These are phyloP conservation scores for Aspergillus heteromorphus DNA, from an alignment of 495 filamentous ascomycete genomes.

Conservation along the genomic window DNA sequence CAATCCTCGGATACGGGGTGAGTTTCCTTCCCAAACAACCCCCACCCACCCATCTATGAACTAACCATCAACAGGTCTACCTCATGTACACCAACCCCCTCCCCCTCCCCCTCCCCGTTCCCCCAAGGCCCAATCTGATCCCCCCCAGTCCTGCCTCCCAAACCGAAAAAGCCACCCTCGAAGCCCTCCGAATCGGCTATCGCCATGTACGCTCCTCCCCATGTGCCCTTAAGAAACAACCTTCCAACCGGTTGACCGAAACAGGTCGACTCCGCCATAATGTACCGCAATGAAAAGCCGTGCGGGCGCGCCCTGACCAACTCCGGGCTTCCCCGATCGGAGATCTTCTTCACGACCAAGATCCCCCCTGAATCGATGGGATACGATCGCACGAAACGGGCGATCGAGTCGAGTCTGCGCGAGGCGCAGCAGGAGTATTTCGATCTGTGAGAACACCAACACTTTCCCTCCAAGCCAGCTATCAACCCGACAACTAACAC, in stretches of 20 bases:
- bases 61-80: conserved; percentile 52
- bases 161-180: conserved; percentile 50
- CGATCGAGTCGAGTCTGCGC: conserved; percentile 28
- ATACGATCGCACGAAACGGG: conserved; percentile 40
- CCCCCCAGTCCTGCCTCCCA: conserved; percentile 39
- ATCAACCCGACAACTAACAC: no score
- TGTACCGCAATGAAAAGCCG: conserved; percentile 50
- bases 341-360: conserved; percentile 55
- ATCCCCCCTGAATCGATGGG: conserved; percentile 47
- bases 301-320: conserved; percentile 44
- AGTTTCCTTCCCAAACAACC: conserved; percentile 15
- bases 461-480: no score
- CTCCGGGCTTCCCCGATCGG: conserved; percentile 36
- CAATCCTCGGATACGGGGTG: conserved; percentile 70
- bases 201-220: conserved; percentile 37
- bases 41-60: neutral
- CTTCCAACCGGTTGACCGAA: neutral
- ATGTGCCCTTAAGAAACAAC: neutral
- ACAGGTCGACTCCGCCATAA: conserved; percentile 56
- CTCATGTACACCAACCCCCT: conserved; percentile 63
- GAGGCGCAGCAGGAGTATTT: conserved; percentile 51
- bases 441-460: conserved; percentile 46
- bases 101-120: neutral
- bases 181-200: conserved; percentile 66
- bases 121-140: neutral